Conservation (phyloP, 2,329 filamentous ascomycete species). For the Alternaria panax region DNA sequence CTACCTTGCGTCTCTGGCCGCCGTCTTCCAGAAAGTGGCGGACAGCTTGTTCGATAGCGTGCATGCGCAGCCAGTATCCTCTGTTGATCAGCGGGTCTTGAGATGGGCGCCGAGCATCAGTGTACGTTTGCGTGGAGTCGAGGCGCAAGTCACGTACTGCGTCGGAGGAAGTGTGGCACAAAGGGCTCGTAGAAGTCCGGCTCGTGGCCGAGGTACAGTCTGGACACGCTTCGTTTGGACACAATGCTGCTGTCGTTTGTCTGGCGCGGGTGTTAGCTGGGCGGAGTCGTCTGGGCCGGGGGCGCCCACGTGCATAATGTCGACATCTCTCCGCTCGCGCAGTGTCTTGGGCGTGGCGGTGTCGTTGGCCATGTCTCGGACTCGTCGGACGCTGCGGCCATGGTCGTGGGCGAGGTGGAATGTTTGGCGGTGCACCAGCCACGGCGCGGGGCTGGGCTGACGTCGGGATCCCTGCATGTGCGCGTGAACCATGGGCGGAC, state of each 20-base stretch:
- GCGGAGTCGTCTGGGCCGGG: conserved; percentile 1
- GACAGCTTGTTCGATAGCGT: conserved; percentile 78
- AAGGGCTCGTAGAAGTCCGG: conserved; percentile 89
- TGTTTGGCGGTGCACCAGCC: conserved; percentile 31
- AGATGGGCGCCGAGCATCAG: conserved; percentile 1
- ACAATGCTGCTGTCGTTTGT: conserved; percentile 93
- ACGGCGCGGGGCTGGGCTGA: conserved; percentile 30
- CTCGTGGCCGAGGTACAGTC: conserved; percentile 78
- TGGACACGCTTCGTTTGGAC: conserved; percentile 92
- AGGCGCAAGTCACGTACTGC: conserved; percentile 51
- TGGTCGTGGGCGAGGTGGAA: conserved; percentile 16
- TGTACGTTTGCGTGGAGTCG: neutral
- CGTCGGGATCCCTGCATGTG: conserved; percentile 26
- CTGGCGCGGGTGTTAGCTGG: conserved; percentile 51
- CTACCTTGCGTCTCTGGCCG: conserved; percentile 68
- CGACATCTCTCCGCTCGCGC: conserved; percentile 56
- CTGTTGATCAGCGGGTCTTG: conserved; percentile 83
- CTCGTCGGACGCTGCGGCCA: conserved; percentile 5
- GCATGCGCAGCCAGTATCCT: conserved; percentile 86
- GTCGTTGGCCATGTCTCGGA: conserved; percentile 17
- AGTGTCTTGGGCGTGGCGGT: conserved; percentile 26
- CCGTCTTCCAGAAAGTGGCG: conserved; percentile 72
- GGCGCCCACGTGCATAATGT: conserved; percentile 63
- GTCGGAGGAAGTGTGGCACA: conserved; percentile 80
- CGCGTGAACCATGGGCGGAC: conserved; percentile 19